Evolutionary conservation across 768 basidiomycete genomes (phyloP).

Genomic region (Dendrothele bispora): DNA sequence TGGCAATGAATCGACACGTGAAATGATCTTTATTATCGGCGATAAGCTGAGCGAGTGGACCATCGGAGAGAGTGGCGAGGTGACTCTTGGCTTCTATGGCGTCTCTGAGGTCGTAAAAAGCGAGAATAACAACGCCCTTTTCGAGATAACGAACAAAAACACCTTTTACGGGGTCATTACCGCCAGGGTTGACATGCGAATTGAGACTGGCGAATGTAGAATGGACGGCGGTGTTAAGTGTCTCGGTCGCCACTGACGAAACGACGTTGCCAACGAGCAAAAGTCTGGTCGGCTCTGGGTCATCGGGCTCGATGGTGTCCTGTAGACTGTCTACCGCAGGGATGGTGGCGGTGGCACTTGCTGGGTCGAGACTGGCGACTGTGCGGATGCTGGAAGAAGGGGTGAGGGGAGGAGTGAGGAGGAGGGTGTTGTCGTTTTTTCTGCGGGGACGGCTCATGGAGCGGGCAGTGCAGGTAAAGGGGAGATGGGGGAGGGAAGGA

Average conservation of each 20-base stretch:
- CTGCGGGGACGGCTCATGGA: too few species aligned
- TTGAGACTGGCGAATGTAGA: conserved; percentile 5
- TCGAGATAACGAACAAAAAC: conserved; percentile 54
- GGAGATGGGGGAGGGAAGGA: too few species aligned
- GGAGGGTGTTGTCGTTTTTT: too few species aligned
- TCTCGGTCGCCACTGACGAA: conserved; percentile 25
- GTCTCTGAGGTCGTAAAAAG: conserved; percentile 62
- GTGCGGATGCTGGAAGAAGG: conserved; percentile 39
- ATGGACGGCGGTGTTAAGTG: conserved; percentile 12
- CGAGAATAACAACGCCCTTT: conserved; percentile 55
- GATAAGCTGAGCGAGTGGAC: conserved; percentile 28
- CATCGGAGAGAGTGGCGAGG: conserved; percentile 31
- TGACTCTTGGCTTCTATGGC: conserved; percentile 45
- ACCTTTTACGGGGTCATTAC: conserved; percentile 48
- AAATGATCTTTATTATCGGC: too few species aligned
- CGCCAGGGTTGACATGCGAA: too few species aligned
- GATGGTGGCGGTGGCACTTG: too few species aligned
- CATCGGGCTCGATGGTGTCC: too few species aligned
- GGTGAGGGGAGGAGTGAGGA: conserved; percentile 55
- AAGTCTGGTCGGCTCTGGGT: conserved; percentile 14
- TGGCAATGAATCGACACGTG: conserved; percentile 44
- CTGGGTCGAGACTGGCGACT: conserved; percentile 13
- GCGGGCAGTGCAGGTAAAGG: too few species aligned
- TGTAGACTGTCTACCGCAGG: too few species aligned
- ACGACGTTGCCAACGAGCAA: conserved; percentile 35